Base-by-base conservation (phyloP, 495 filamentous ascomycete species). In the Penicillium alfredii region DNA sequence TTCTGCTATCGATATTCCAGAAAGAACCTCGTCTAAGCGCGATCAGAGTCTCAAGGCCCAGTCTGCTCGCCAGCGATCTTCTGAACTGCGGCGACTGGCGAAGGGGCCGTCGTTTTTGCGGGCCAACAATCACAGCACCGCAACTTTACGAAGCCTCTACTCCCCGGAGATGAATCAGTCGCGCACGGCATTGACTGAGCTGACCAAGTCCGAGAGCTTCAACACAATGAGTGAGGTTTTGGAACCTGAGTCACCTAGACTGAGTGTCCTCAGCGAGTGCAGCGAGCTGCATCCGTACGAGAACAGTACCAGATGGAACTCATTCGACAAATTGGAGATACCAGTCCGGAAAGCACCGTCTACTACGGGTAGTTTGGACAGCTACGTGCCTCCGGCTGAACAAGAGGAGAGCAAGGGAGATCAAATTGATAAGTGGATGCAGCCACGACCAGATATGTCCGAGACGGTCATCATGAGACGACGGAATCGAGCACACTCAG, bases 181-280 rank as follows among this genome's bases (percentile, higher is more conserved):
- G 16, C 49, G 36, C 13, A 43, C 46, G 31, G 55, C 31, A 23
- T 13, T 47, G 39, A 66, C 51, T 40, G 47, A 41, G 34, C 46
- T 64, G 10, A 64, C 58, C 19, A 66, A 48, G 33, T 63, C 55
- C 5, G 64, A 60, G 34, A 70, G 64, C 35, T 44, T 55, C 17
- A 44, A 62, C 24, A 66, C 64, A 3, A 60, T 55, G 45, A 53
- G 26, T 13, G 59, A 53, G 20, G 57, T 36, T 2, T 23, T 37
- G 3, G 64, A 66, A 9, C 51, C 61, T 0, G 56, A 46, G 30
- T 86, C 82, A 32, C 83, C 83, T 6, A 72, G 81, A 30, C 61
- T 88, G 12, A 89, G 85, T 44, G 71, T 85, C 11, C 69, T 90
- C 17, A 88, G 84, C 50, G 83, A 90, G 56, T 86, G 82, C 48